Conservation (phyloP, 192 early-diverging fungal species). For the Coemansia sp. region DNA sequence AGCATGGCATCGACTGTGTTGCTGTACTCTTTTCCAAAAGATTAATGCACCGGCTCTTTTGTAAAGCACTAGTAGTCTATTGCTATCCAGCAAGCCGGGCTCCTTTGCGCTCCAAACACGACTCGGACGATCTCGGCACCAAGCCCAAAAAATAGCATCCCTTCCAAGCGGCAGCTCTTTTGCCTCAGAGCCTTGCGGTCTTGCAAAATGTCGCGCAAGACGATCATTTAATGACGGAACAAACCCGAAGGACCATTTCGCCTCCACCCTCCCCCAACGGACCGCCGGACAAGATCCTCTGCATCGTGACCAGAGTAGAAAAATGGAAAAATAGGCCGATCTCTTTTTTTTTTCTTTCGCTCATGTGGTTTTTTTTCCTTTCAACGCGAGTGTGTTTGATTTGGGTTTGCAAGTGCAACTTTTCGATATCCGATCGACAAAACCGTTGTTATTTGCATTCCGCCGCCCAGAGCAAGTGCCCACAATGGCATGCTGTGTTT, state of each 20-base stretch:
- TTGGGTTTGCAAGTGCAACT: background rate
- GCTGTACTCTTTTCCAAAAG: no score
- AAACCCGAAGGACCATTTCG: background rate
- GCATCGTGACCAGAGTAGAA: background rate
- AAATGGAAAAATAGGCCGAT: constrained; percentile 2
- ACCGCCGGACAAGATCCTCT: background rate
- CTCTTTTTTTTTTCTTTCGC: background rate
- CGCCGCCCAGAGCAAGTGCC: background rate
- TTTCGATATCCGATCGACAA: constrained; percentile 16
- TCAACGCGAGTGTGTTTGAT: background rate
- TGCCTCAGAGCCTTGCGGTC: no score
- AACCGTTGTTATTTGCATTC: constrained; percentile 4
- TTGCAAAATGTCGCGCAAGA: background rate
- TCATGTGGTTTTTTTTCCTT: no score
- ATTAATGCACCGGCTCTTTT: background rate
- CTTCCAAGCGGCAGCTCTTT: no score
- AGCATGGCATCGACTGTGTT: no score
- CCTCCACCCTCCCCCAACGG: background rate
- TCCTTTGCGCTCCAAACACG: background rate
- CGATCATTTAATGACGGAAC: background rate
- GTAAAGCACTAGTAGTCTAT: background rate
- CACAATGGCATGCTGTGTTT: background rate
- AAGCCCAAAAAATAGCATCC: background rate
- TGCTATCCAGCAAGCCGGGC: background rate
- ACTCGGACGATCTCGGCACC: background rate